Percentiles rank a stretch among this genome's conserved stretches.
Evolutionary conservation across 1,284 basidiomycete genomes (phyloP).

Genomic region (Trichosporon inkin): DNA sequence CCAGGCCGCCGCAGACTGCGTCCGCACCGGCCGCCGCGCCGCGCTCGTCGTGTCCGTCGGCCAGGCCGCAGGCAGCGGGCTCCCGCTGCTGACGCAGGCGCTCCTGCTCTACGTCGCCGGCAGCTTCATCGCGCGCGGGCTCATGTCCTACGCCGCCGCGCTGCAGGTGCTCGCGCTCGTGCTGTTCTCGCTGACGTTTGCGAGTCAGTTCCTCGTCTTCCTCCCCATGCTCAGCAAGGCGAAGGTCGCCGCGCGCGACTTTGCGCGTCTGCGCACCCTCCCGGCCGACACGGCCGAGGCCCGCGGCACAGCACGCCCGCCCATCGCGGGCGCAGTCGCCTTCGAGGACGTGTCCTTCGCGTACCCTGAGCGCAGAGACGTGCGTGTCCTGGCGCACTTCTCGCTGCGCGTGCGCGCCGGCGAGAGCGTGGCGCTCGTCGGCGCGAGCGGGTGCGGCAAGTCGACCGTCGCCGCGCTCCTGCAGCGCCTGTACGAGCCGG

Average conservation of each 20-base stretch:
- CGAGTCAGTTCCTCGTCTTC: constrained; percentile 80
- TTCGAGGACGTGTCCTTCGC: constrained; percentile 72
- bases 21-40: constrained; percentile 65
- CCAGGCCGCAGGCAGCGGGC: constrained; percentile 69
- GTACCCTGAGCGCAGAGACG: constrained; percentile 75
- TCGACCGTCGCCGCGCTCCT: constrained; percentile 77
- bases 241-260: constrained; percentile 71
- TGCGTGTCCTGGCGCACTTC: constrained; percentile 64
- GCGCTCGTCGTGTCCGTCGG: constrained; percentile 81
- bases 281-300: constrained; percentile 60
- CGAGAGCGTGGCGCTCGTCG: constrained; percentile 83
- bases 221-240: constrained; percentile 76
- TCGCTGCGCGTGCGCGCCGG: constrained; percentile 63
- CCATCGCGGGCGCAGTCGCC: constrained; percentile 61
- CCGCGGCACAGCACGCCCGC: constrained; percentile 62
- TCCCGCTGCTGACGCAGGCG: constrained; percentile 81
- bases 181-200: constrained; percentile 88
- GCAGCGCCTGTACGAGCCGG: constrained; percentile 79
- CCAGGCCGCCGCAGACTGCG: constrained; percentile 60
- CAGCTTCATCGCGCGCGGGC: constrained; percentile 71
- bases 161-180: constrained; percentile 85
- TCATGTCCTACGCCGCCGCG: constrained; percentile 80
- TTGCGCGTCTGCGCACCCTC: constrained; percentile 65
- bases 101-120: constrained; percentile 87
- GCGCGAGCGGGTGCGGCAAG: constrained; percentile 82